Base-by-base conservation (phyloP, 2,329 filamentous ascomycete genomes). In the Botrytis porri region DNA sequence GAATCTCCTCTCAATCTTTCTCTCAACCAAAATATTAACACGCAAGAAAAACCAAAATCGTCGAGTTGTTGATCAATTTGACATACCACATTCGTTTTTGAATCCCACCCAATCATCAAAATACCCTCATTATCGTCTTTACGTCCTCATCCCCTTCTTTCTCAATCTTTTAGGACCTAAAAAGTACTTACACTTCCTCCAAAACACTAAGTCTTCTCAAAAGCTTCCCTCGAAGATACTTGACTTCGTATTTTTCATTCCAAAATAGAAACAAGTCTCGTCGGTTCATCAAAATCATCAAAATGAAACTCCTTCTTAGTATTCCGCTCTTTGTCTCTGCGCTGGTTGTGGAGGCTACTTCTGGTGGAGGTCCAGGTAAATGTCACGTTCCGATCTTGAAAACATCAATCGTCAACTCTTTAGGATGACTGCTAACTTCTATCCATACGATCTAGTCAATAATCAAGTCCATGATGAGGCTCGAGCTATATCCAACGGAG, bases 251-350 rank as follows among this genome's bases (percentile, higher is more conserved):
- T 2, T 2, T 54, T 57, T 32, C 37, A 29, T 54, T 35, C 8
- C 20, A 51, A 66, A 54, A 67, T 39, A 18, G 64, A 67, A 54
- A 54, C 25, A 57, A 32, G 2, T 43, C 18, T 32, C 51, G 32
- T 54, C 3, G 37, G 43, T 25, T 69, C 18, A 22, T 54, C 54
- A 32, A 32, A 57, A 39, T 35, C 43, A 63, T 66, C 61, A 66
- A 20, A 59, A 71, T 71, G 70, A 71, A 71, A 43, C 37, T 66
- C 29, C 32, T 66, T 29, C 66, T 66, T 22, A 64, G 70, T 59
- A 43, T 59, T 66, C n/a, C 41, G 7, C 37, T 48, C 29, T 45
- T 43, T 8, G 16, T 37, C 29, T 22, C 41, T 39, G 39, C 61
- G n/a, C 37, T 66, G 45, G 61, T 35, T 57, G 70, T 32, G 29